A percentile compares a stretch with the other conserved stretches of the same genome.
Conservation (phyloP, 2,329 filamentous ascomycete species). For the Fusarium sulawesiense region DNA sequence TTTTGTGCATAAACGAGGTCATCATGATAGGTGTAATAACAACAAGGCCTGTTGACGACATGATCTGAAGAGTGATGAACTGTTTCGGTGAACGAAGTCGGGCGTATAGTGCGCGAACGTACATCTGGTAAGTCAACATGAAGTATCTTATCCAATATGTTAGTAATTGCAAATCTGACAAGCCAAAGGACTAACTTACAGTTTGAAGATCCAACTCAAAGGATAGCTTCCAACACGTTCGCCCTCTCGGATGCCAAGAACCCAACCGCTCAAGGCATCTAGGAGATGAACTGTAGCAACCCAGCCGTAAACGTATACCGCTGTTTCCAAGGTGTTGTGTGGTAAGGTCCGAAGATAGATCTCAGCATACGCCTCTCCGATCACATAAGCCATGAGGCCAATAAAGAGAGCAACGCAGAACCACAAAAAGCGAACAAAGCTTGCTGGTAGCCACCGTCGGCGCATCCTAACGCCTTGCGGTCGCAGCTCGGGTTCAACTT, state of each 20-base stretch:
- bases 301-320: constrained; percentile 78
- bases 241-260: constrained; percentile 72
- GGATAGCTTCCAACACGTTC: constrained; percentile 76
- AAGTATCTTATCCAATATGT: constrained; percentile 63
- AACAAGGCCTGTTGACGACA: constrained; percentile 72
- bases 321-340: constrained; percentile 73
- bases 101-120: constrained; percentile 75
- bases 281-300: constrained; percentile 73
- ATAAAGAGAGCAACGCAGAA: constrained; percentile 73
- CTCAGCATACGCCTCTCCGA: constrained; percentile 76
- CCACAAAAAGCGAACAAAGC: constrained; percentile 76
- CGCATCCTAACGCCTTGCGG: constrained; percentile 56
- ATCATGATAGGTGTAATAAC: constrained; percentile 73
- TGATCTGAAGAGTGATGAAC: constrained; percentile 72
- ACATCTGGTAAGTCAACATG: constrained; percentile 77
- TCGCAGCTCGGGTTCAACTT: constrained; percentile 42
- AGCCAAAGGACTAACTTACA: constrained; percentile 58
- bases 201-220: constrained; percentile 77
- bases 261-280: constrained; percentile 74
- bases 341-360: constrained; percentile 75
- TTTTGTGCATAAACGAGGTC: constrained; percentile 67
- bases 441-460: constrained; percentile 70
- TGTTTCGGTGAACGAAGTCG: constrained; percentile 73
- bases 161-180: constrained; percentile 7
- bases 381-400: constrained; percentile 72